These are phyloP conservation scores for Plasmodium chabaudi DNA, from an alignment of 169 alveolate genomes.

Conservation along the genomic window DNA sequence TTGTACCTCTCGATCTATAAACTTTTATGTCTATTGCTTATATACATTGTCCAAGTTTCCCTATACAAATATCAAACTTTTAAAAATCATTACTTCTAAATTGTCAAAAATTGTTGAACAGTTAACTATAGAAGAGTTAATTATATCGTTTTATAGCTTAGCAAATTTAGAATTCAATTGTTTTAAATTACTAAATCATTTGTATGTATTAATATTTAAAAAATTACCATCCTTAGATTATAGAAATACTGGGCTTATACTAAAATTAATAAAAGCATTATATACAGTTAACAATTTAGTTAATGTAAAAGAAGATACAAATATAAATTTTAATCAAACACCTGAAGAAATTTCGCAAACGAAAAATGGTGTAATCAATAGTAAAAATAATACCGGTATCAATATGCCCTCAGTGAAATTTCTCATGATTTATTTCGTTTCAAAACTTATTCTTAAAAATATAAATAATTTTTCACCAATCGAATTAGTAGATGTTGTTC, in stretches of 20 bases:
- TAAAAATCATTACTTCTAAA: slow-evolving; percentile 14
- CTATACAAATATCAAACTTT: slow-evolving; percentile 31
- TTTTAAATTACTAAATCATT: slow-evolving; percentile 10
- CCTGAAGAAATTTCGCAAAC: background rate
- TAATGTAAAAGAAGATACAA: background rate
- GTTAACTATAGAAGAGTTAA: slow-evolving; percentile 58
- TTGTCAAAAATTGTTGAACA: slow-evolving; percentile 8
- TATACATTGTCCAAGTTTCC: slow-evolving; percentile 60
- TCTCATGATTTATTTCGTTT: slow-evolving; percentile 17
- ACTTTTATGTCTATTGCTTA: slow-evolving; percentile 42
- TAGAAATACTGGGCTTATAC: slow-evolving; percentile 21
- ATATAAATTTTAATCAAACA: background rate
- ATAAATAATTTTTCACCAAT: slow-evolving; percentile 44
- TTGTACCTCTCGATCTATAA: background rate
- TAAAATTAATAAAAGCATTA: slow-evolving; percentile 29
- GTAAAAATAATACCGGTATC: background rate
- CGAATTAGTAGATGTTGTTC: slow-evolving; percentile 61
- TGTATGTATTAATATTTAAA: slow-evolving; percentile 36
- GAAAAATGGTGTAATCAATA: background rate
- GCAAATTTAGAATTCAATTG: slow-evolving; percentile 36
- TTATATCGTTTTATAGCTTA: slow-evolving; percentile 46
- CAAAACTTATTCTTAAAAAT: slow-evolving; percentile 45
- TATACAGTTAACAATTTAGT: slow-evolving; percentile 11
- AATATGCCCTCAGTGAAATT: slow-evolving; percentile 10
- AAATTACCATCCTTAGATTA: slow-evolving; percentile 20